Evolutionary conservation across 768 basidiomycete genomes (phyloP).

Genomic region (Leccinum subtestaceum): DNA sequence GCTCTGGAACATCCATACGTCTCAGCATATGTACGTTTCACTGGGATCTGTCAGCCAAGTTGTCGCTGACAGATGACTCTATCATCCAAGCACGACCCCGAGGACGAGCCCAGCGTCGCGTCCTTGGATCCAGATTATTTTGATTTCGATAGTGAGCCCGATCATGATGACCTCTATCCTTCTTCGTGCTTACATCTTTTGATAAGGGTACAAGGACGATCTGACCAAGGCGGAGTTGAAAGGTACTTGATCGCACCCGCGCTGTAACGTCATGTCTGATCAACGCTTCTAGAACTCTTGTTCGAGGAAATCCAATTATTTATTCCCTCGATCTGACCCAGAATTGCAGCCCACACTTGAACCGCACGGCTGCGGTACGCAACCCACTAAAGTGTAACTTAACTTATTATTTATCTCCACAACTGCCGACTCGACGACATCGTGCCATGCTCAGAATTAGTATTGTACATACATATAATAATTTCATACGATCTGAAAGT

Average conservation of each 20-base stretch:
- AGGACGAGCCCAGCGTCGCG: constrained; percentile 83
- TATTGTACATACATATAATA: constrained; percentile 27
- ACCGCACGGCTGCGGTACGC: background rate
- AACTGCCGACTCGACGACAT: background rate
- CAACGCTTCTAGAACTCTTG: constrained; percentile 48
- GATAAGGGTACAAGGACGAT: constrained; percentile 66
- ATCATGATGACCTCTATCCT: background rate
- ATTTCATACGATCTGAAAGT: constrained; percentile 15
- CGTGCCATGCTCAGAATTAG: constrained; percentile 5
- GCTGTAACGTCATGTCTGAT: constrained; percentile 8
- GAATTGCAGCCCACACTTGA: background rate
- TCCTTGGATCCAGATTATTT: constrained; percentile 85
- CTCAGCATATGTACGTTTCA: constrained; percentile 59
- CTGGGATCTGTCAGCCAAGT: background rate
- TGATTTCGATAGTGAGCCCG: constrained; percentile 74
- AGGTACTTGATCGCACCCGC: constrained; percentile 9
- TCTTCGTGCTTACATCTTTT: constrained; percentile 8
- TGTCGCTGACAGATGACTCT: constrained; percentile 1
- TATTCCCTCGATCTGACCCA: constrained; percentile 53
- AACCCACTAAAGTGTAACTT: background rate
- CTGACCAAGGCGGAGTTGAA: constrained; percentile 80
- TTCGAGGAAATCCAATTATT: constrained; percentile 85
- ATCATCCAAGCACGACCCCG: constrained; percentile 67
- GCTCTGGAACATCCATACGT: constrained; percentile 83
- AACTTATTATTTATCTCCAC: background rate